A percentile compares a stretch with the other conserved stretches of the same genome.
Evolutionary conservation across 768 basidiomycete genomes (phyloP).

Genomic region (Naganishia randhawae): DNA sequence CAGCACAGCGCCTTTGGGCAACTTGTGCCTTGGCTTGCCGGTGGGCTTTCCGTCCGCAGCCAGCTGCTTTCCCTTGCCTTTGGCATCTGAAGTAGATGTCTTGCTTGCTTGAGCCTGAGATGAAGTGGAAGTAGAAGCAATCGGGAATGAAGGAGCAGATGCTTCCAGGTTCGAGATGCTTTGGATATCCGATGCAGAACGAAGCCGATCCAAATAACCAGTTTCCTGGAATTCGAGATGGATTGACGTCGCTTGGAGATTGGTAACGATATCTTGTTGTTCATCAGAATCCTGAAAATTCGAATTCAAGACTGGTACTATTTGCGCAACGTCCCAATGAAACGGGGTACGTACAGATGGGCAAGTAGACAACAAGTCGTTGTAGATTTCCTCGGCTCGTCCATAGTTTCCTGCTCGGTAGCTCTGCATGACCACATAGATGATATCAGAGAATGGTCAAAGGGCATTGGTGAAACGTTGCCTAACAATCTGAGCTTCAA

Average conservation of each 20-base stretch:
- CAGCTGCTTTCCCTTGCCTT: constrained; percentile 10
- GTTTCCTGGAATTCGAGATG: constrained; percentile 72
- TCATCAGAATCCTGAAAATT: constrained; percentile 72
- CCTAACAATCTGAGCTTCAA: constrained; percentile 83
- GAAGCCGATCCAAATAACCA: constrained; percentile 18
- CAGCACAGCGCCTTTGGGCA: constrained; percentile 46
- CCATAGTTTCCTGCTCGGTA: constrained; percentile 76
- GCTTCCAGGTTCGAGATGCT: constrained; percentile 50
- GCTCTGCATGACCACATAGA: constrained; percentile 53
- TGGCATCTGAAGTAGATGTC: constrained; percentile 48
- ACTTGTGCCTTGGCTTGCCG: constrained; percentile 41
- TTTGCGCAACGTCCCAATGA: background rate
- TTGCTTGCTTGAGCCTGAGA: constrained; percentile 49
- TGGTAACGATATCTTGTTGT: constrained; percentile 78
- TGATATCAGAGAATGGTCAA: background rate
- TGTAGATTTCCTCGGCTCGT: constrained; percentile 70
- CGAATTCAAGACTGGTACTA: background rate
- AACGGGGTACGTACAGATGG: constrained; percentile 62
- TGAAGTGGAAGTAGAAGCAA: constrained; percentile 46
- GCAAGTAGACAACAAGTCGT: constrained; percentile 71
- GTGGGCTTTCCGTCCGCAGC: background rate
- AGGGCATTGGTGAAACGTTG: background rate
- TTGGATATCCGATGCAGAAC: constrained; percentile 50
- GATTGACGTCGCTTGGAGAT: constrained; percentile 73
- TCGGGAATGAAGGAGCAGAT: constrained; percentile 56